These are phyloP conservation scores for Ogataea philodendri DNA, from an alignment of 805 yeast genomes.

Conservation along the genomic window DNA sequence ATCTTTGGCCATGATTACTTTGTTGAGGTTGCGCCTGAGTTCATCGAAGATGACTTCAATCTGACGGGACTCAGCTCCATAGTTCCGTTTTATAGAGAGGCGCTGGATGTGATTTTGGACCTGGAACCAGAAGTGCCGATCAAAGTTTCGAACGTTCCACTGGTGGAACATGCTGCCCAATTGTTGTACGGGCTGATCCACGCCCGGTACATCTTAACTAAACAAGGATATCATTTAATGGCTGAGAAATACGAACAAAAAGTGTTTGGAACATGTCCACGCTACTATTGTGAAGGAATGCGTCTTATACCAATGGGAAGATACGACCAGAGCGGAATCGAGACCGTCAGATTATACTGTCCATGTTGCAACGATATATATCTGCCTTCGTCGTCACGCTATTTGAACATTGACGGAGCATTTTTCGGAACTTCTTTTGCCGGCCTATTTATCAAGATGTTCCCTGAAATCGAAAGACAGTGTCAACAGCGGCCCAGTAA, in stretches of 20 bases:
- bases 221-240: constrained; percentile 85
- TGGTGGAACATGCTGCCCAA: constrained; percentile 88
- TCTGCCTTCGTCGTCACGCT: constrained; percentile 82
- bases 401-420: constrained; percentile 90
- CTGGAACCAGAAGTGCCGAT: constrained; percentile 63
- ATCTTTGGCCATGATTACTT: constrained; percentile 84
- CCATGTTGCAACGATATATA: constrained; percentile 93
- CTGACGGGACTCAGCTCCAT: constrained; percentile 82
- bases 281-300: constrained; percentile 86
- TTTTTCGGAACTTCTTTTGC: constrained; percentile 96
- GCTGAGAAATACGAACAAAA: constrained; percentile 90
- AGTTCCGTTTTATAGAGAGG: constrained; percentile 89
- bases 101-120: constrained; percentile 86
- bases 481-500: constrained; percentile 58
- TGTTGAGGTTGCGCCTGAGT: constrained; percentile 88
- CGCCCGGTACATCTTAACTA: constrained; percentile 84
- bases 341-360: constrained; percentile 88
- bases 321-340: constrained; percentile 86
- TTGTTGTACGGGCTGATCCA: constrained; percentile 90
- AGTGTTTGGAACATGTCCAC: constrained; percentile 89
- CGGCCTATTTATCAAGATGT: constrained; percentile 85
- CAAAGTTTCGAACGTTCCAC: constrained; percentile 64
- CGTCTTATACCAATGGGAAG: constrained; percentile 89
- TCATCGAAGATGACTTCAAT: constrained; percentile 95
- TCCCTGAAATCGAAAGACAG: constrained; percentile 84